phyloP scores from a whole-genome alignment of 176 grass and related monocot genomes.

The Pontederia crassipes region DNA sequence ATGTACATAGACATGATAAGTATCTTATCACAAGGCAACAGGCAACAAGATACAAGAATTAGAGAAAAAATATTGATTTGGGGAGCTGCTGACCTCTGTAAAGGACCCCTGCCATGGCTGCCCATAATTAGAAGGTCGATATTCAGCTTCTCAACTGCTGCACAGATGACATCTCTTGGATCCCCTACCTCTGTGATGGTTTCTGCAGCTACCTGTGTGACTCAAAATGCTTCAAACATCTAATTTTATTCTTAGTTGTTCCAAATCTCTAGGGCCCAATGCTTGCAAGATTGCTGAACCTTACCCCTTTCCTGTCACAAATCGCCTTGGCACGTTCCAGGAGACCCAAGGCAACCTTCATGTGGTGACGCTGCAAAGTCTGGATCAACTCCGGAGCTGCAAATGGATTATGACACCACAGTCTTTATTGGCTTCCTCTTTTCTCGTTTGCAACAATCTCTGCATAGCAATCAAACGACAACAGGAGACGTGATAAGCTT shows the following conservation, averaged over 20 bases:
- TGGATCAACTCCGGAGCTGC: conserved; percentile 45
- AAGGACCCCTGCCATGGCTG: conserved; percentile 45
- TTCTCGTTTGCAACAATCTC: no score
- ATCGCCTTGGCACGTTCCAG: conserved; percentile 41
- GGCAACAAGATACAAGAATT: no score
- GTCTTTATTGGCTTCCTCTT: no score
- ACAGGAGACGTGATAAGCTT: conserved; percentile 16
- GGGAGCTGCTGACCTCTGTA: conserved; percentile 32
- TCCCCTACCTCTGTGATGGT: conserved; percentile 47
- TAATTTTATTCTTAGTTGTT: neutral
- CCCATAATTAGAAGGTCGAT: conserved; percentile 58
- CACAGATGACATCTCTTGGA: conserved; percentile 59
- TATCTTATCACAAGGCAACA: no score
- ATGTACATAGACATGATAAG: no score
- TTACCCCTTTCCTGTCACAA: conserved; percentile 46
- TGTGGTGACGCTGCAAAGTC: conserved; percentile 46
- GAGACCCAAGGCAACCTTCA: conserved; percentile 32
- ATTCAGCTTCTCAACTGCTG: conserved; percentile 38
- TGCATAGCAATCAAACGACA: no score
- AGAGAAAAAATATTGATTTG: no score
- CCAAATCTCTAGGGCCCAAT: neutral
- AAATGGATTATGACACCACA: neutral
- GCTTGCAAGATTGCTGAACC: neutral
- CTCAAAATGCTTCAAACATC: neutral
- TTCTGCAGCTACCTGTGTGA: conserved; percentile 36